Conservation (phyloP, 768 basidiomycete genomes). For the Pisolithus albus region DNA sequence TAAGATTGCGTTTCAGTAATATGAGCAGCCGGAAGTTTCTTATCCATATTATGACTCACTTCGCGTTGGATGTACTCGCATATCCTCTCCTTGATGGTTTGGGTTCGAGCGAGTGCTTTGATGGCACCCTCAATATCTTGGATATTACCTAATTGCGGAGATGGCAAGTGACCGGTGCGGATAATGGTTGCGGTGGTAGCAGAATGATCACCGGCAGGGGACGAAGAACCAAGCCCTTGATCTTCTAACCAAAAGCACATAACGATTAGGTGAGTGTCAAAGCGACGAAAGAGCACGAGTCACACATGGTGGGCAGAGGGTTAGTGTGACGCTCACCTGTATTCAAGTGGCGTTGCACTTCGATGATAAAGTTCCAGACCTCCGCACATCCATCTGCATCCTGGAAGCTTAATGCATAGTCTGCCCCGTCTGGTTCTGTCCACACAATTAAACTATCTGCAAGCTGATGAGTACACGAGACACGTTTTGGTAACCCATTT, state of each 20-base stretch:
- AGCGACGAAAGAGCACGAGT: conserved; percentile 10
- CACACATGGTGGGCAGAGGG: conserved; percentile 14
- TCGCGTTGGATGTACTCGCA: conserved; percentile 84
- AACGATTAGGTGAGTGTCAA: conserved; percentile 8
- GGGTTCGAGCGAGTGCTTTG: conserved; percentile 67
- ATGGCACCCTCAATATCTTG: conserved; percentile 74
- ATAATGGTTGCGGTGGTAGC: conserved; percentile 60
- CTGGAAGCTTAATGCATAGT: conserved; percentile 96
- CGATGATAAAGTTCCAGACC: conserved; percentile 95
- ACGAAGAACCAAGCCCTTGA: conserved; percentile 45
- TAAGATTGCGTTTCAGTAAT: conserved; percentile 26
- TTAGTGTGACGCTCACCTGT: conserved; percentile 37
- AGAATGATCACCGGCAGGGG: conserved; percentile 56
- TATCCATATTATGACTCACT: conserved; percentile 39
- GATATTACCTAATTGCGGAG: conserved; percentile 71
- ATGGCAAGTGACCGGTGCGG: conserved; percentile 66
- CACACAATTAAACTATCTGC: conserved; percentile 96
- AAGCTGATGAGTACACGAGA: conserved; percentile 7
- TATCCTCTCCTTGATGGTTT: conserved; percentile 70
- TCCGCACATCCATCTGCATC: conserved; percentile 92
- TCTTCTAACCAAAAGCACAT: conserved; percentile 32
- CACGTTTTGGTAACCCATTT: conserved; percentile 5
- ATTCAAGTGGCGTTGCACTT: conserved; percentile 83
- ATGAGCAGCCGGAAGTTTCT: conserved; percentile 1
- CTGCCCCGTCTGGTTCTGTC: conserved; percentile 92